Base-by-base conservation (phyloP, 2,329 filamentous ascomycete species). In the Venturia aucupariae region DNA sequence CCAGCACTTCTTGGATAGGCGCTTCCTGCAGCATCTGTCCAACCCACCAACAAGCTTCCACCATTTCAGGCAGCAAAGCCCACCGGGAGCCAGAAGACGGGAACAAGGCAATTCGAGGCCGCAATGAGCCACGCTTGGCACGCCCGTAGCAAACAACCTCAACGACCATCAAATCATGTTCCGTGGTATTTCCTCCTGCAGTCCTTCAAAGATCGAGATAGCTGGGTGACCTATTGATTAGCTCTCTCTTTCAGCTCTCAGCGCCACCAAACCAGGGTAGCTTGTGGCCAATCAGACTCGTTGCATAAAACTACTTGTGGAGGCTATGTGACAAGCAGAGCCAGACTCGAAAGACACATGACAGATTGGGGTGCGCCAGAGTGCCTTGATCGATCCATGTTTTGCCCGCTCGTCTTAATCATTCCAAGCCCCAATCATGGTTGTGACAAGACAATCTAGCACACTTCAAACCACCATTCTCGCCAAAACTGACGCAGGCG, bases 81-180 rank as follows among this genome's bases (percentile, higher is more conserved):
- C 15, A 17, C 51, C 15, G 0, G 30, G 51, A 57, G 17, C 27
- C 51, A 57, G 51, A 57, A 22, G 46, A 27, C 46, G 51, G 51
- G 30, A 57, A 35, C 5, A 22, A 55, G 30, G 3, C 6, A 15
- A 55, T 30, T 22, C n/a, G 51, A 57, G 51, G 51, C 30, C 51
- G 51, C 51, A n/a, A 38, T n/a, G 19, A 57, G 51, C 51, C 51
- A 57, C 51, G 11, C 51, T 57, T 57, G 51, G 51, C 51, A n/a
- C 30, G 30, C 51, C n/a, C n/a, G n/a, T n/a, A n/a, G n/a, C n/a
- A n/a, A n/a, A n/a, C n/a, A n/a, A n/a, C n/a, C n/a, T n/a, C n/a
- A n/a, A 32, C 51, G 10, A 57, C 3, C 51, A 55, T 55, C 17
- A 7, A 57, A 17, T n/a, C 27, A 32, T 35, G n/a, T 2, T n/a